Evolutionary conservation across 2,329 filamentous ascomycete species (phyloP), one percentile per base, ranked within the genome.

Genomic region (Colletotrichum echinochloae): DNA sequence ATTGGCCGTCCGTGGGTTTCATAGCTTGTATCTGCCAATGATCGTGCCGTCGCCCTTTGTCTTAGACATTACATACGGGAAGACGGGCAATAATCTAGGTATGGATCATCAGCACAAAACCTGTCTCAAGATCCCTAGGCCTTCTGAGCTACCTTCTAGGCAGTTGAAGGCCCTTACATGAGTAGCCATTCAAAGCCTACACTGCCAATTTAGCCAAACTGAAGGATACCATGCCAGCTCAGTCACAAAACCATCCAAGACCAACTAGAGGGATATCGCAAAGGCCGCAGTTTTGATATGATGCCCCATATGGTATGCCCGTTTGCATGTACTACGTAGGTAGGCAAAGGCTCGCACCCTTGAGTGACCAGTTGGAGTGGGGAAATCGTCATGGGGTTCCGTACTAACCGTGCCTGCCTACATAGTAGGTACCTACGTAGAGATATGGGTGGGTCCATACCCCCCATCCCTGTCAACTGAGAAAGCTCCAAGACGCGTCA

Each of bases 401-500:
- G 23, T 59, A 51, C n/a, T n/a, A n/a, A n/a, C 14, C 23, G 7
- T 28, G 23, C 48, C 18, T n/a, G n/a, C n/a, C 23, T 8, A 49
- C 23, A 0, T 26, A 49, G 12, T 23, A 44, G 5, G 41, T 44
- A 44, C 5, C 18, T 44, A n/a, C 20, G 46, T 26, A 37, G 37
- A 35, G 30, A 60, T 63, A 62, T 48, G 62, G 62, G 26, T 55
- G 48, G 23, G 39, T 44, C 28, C 20, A 44, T 11, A 66, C 35
- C 68, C 67, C 57, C 52, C 23, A 62, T 39, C 68, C 68, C 65
- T 63, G 57, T 57, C 57, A 16, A 59, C 28, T 7, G 37, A 62
- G 60, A n/a, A 59, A 71, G 57, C 57, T 67, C 49, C 41, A 56
- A 41, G n/a, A 70, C 68, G 68, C 68, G 68, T 68, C 52, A 41